Conservation (phyloP, 768 basidiomycete species). For the Cystofilobasidium ferigula region DNA sequence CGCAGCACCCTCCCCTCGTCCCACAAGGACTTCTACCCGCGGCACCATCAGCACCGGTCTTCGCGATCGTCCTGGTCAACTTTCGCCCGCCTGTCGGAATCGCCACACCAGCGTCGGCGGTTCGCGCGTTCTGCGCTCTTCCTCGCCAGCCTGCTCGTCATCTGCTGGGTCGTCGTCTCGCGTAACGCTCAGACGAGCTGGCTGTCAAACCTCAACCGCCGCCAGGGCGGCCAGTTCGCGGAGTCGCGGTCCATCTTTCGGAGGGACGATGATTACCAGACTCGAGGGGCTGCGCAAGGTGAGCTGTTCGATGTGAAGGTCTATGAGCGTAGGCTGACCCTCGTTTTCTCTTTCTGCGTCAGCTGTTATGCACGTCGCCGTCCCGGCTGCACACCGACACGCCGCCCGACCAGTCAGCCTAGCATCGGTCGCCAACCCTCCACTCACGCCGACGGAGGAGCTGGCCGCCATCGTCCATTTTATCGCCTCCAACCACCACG, state of each 20-base stretch:
- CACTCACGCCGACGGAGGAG: slow-evolving; percentile 10
- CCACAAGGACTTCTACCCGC: background rate
- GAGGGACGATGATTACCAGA: too few species aligned
- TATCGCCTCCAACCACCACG: slow-evolving; percentile 7
- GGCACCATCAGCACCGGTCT: background rate
- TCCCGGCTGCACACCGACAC: too few species aligned
- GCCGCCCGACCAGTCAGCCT: background rate
- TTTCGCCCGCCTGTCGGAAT: background rate
- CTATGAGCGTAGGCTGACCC: too few species aligned
- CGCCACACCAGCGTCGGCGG: background rate
- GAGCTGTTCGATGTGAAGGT: too few species aligned
- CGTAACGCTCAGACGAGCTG: background rate
- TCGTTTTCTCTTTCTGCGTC: too few species aligned
- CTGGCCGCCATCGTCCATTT: slow-evolving; percentile 19
- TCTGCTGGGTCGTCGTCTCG: background rate
- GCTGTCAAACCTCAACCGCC: background rate
- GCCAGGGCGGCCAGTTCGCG: background rate
- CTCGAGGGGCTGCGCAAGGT: too few species aligned
- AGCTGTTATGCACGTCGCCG: background rate
- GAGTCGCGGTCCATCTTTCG: too few species aligned
- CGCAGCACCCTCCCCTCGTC: background rate
- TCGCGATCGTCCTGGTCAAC: background rate
- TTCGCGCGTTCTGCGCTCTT: background rate
- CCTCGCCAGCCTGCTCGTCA: background rate
- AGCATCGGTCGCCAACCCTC: background rate